Conservation (phyloP, 257 asterid genomes). For the Prunella vulgaris region DNA sequence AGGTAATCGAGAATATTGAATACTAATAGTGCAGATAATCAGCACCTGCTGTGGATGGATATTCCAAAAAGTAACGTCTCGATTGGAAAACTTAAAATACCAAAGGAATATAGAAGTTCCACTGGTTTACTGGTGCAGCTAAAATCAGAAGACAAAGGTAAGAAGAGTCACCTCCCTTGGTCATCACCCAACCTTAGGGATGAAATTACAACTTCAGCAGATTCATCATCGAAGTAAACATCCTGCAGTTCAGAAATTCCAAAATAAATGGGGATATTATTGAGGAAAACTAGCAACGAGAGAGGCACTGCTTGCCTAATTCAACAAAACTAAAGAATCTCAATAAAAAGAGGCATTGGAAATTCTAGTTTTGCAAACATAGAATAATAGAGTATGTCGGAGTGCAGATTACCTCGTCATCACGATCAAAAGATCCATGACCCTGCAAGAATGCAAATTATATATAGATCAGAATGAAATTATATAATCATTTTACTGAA, state of each 20-base stretch:
- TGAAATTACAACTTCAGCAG: conserved; percentile 97
- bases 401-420: conserved; percentile 70
- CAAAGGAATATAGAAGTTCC: neutral
- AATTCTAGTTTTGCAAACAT: neutral
- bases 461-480: conserved; percentile 10
- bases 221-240: conserved; percentile 91
- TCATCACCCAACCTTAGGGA: conserved; percentile 93
- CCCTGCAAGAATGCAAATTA: conserved; percentile 49
- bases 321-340: conserved; percentile 8
- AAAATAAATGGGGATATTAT: conserved; percentile 7
- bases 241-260: conserved; percentile 50
- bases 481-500: neutral
- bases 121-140: neutral
- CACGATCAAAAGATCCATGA: conserved; percentile 72
- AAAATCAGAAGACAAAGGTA: neutral
- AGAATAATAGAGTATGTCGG: conserved; percentile 6
- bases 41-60: neutral
- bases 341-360: neutral
- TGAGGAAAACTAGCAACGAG: conserved; percentile 6
- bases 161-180: conserved; percentile 81
- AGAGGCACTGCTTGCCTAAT: neutral
- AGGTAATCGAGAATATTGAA: neutral
- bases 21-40: neutral
- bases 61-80: neutral
- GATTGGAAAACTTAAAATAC: neutral